Percentiles rank a stretch among this genome's conserved stretches.
These are phyloP conservation scores for Waltergamsia citrina DNA, from an alignment of 2,329 filamentous ascomycete genomes.

Conservation along the genomic window DNA sequence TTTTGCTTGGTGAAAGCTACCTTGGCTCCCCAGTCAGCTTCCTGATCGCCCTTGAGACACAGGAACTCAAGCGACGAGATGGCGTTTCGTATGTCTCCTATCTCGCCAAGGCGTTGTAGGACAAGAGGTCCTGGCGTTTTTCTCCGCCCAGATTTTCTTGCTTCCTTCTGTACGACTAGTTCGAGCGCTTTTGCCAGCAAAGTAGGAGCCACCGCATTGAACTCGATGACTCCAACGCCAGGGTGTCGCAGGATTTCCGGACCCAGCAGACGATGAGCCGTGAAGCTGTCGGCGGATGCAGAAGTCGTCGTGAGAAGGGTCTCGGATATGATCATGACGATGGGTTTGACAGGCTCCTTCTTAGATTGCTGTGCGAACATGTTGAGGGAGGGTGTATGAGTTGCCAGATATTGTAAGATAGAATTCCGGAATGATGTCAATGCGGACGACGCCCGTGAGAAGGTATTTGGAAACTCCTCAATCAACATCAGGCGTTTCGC, in stretches of 20 bases:
- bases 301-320: conserved; percentile 79
- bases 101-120: conserved; percentile 70
- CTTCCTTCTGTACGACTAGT: conserved; percentile 75
- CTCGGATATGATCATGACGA: conserved; percentile 88
- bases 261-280: conserved; percentile 80
- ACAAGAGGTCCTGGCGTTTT: conserved; percentile 71
- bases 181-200: conserved; percentile 79
- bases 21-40: conserved; percentile 65
- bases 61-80: conserved; percentile 87
- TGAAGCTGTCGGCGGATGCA: conserved; percentile 82
- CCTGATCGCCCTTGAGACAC: conserved; percentile 71
- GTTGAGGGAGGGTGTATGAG: conserved; percentile 49
- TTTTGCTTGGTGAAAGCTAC: conserved; percentile 62
- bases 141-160: conserved; percentile 63
- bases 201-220: conserved; percentile 85
- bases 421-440: conserved; percentile 65
- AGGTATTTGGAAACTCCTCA: conserved; percentile 75
- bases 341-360: conserved; percentile 49
- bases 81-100: conserved; percentile 89
- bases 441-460: conserved; percentile 53
- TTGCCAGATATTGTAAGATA: conserved; percentile 65
- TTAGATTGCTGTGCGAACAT: conserved; percentile 31
- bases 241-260: conserved; percentile 78
- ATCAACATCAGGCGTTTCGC: conserved; percentile 55
- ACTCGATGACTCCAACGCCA: conserved; percentile 72